phyloP scores from a whole-genome alignment of 129 eudicot genomes.

The Heracleum sosnowskyi region DNA sequence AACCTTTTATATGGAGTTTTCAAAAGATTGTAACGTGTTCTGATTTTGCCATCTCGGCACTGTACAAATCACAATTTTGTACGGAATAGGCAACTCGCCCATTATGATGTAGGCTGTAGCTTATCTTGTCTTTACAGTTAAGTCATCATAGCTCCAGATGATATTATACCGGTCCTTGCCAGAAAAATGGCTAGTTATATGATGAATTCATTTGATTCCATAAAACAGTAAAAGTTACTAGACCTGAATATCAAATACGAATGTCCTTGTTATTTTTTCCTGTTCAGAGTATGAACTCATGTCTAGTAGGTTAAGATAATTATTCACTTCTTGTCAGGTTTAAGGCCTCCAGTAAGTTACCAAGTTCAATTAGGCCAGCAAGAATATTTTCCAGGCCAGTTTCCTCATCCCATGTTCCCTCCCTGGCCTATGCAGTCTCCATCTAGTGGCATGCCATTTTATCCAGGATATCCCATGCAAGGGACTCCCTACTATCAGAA shows the following conservation, averaged over 20 bases:
- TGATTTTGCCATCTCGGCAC: not conserved
- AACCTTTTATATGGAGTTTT: not conserved
- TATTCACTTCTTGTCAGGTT: conserved; percentile 21
- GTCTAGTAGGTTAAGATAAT: not conserved
- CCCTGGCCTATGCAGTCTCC: conserved; percentile 81
- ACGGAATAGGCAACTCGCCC: not conserved
- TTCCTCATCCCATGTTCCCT: conserved; percentile 57
- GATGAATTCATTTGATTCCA: not conserved
- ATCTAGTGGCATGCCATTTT: conserved; percentile 49
- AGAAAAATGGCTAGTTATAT: not conserved
- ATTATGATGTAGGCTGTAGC: not conserved
- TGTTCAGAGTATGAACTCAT: not conserved
- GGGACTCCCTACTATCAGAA: conserved; percentile 69
- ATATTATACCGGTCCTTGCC: not conserved
- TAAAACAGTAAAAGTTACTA: not conserved
- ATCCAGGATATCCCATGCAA: conserved; percentile 52
- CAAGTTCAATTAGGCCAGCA: conserved; percentile 44
- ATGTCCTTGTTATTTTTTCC: not conserved
- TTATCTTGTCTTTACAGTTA: not conserved
- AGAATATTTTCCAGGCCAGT: conserved; percentile 52
- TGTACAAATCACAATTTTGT: not conserved
- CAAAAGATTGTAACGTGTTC: not conserved
- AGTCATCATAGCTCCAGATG: not conserved
- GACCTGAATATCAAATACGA: not conserved
- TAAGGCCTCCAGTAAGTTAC: conserved; percentile 19